Conservation (phyloP, 1,139 yeast genomes). For the Pneumocystis jirovecii region DNA sequence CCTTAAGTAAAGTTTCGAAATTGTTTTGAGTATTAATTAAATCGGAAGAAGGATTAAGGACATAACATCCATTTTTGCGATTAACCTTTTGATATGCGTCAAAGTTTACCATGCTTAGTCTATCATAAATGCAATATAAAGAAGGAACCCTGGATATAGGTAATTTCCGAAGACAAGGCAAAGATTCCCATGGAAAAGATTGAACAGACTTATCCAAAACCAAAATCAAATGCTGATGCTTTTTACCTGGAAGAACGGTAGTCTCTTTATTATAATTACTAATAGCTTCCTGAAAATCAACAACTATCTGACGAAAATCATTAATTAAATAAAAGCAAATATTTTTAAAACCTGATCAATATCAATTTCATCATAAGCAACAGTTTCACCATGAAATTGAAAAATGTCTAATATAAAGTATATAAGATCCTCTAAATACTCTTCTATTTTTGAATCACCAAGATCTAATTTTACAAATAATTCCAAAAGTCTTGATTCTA, state of each 20-base stretch:
- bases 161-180: conserved; percentile 37
- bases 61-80: conserved; percentile 33
- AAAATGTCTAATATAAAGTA: conserved; percentile 47
- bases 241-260: conserved; percentile 4
- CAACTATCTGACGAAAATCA: conserved; percentile 18
- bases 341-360: conserved; percentile 32
- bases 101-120: conserved; percentile 23
- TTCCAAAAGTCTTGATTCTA: conserved; percentile 39
- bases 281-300: conserved; percentile 36
- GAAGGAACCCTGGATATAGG: conserved; percentile 73
- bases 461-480: conserved; percentile 38
- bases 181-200: conserved; percentile 77
- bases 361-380: conserved; percentile 51
- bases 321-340: no score
- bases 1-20: conserved; percentile 36
- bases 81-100: conserved; percentile 16
- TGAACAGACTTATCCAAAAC: conserved; percentile 52
- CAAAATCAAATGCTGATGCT: conserved; percentile 44
- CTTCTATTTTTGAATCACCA: conserved; percentile 20
- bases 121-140: conserved; percentile 32
- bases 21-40: conserved; percentile 49
- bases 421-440: conserved; percentile 47
- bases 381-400: conserved; percentile 47
- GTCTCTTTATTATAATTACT: conserved; percentile 20
- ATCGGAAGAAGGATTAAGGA: conserved; percentile 76